Percentiles rank a stretch among this genome's conserved stretches.
Conservation (phyloP, 306 rosid genomes). For the Vigna mungo region DNA sequence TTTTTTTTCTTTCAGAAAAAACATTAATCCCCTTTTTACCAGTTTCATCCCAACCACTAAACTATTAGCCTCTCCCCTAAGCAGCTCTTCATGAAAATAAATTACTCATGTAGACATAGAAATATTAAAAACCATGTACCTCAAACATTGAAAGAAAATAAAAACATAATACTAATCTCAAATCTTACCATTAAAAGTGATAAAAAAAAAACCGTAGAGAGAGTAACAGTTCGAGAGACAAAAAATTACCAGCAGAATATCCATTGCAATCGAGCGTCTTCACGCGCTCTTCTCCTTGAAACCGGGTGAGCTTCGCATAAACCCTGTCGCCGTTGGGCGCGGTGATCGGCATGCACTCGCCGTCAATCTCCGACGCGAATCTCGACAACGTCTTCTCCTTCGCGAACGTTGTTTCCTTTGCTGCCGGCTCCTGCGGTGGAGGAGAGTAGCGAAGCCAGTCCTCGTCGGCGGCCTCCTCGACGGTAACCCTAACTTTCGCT, state of each 20-base stretch:
- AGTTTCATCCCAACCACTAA: background rate
- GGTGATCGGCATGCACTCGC: slow-evolving; percentile 81
- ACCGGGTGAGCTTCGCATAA: slow-evolving; percentile 68
- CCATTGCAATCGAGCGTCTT: slow-evolving; percentile 51
- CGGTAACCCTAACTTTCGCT: slow-evolving; percentile 51
- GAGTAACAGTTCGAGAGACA: background rate
- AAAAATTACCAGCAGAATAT: slow-evolving; percentile 60
- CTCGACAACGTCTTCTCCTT: slow-evolving; percentile 71
- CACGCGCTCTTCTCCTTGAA: slow-evolving; percentile 52
- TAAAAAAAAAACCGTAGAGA: background rate
- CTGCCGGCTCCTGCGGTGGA: slow-evolving; percentile 33
- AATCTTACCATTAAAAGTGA: background rate
- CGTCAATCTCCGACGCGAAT: slow-evolving; percentile 81
- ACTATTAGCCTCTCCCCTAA: background rate
- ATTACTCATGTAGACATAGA: background rate
- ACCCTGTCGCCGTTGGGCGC: slow-evolving; percentile 91
- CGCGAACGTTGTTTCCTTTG: slow-evolving; percentile 36
- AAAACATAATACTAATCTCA: background rate
- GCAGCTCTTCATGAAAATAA: background rate
- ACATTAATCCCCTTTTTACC: background rate
- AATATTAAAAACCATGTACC: background rate
- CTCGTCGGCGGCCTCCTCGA: slow-evolving; percentile 32
- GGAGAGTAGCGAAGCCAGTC: slow-evolving; percentile 75
- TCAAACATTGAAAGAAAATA: background rate
- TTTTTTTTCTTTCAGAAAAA: background rate